phyloP scores from a whole-genome alignment of 1,284 basidiomycete species.

The Omphalotus olearius region DNA sequence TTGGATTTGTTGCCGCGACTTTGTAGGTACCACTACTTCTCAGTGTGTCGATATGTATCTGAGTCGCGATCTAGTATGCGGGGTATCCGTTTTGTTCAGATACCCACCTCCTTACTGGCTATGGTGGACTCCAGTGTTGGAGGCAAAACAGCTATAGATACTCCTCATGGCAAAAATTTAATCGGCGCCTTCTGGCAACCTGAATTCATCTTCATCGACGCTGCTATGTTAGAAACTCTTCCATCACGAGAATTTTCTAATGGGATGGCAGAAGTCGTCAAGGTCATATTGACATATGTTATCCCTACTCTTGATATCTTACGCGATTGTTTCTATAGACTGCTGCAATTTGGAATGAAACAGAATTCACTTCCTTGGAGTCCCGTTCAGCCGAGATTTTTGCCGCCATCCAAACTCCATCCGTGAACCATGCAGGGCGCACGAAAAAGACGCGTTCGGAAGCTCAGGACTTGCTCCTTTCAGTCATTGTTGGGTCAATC shows the following conservation, averaged over 20 bases:
- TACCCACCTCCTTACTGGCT: constrained; percentile 93
- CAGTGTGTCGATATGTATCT: not conserved
- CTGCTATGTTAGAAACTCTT: constrained; percentile 92
- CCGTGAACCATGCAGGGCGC: constrained; percentile 56
- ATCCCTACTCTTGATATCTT: not conserved
- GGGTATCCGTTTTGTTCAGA: constrained; percentile 81
- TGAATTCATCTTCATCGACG: constrained; percentile 96
- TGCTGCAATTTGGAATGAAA: constrained; percentile 92
- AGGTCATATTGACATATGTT: constrained; percentile 47
- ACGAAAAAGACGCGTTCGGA: constrained; percentile 64
- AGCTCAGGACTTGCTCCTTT: constrained; percentile 76
- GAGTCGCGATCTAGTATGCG: constrained; percentile 57
- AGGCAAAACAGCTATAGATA: constrained; percentile 98
- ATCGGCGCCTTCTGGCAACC: constrained; percentile 99
- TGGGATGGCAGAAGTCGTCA: constrained; percentile 98
- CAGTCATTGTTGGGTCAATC: constrained; percentile 84
- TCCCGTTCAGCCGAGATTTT: constrained; percentile 81
- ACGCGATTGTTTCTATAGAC: constrained; percentile 48
- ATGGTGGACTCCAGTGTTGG: constrained; percentile 99
- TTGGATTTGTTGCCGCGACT: constrained; percentile 97
- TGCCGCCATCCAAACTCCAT: constrained; percentile 77
- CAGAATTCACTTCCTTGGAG: constrained; percentile 84
- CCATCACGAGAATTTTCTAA: constrained; percentile 94
- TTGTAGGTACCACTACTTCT: constrained; percentile 59
- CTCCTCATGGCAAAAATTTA: constrained; percentile 92